Conservation (phyloP, 2,329 filamentous ascomycete species). For the Colletotrichum somersetense region DNA sequence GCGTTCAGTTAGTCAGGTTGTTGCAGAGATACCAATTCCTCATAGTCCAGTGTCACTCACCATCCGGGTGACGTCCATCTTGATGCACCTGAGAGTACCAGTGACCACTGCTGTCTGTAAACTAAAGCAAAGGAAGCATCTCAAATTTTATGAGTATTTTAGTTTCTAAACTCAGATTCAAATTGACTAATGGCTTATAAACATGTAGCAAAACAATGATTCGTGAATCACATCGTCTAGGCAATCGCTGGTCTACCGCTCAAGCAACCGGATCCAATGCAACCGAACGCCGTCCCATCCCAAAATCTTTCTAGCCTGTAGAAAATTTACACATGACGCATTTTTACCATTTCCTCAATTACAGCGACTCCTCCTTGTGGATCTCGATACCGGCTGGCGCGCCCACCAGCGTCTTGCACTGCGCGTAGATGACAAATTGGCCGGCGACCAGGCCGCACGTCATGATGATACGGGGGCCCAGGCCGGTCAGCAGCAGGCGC, state of each 20-base stretch:
- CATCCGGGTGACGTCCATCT: no score
- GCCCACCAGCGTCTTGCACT: constrained; percentile 65
- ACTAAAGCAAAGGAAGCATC: no score
- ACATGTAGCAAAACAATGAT: not conserved
- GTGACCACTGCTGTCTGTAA: no score
- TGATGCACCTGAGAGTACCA: no score
- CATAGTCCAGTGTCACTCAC: not conserved
- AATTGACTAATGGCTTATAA: rapidly evolving
- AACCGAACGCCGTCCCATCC: constrained; percentile 20
- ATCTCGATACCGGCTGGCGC: constrained; percentile 66
- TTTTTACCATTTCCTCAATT: not conserved
- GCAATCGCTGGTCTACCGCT: constrained; percentile 22
- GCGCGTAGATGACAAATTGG: constrained; percentile 68
- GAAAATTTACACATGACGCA: not conserved
- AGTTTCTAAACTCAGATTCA: not conserved
- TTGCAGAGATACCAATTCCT: not conserved
- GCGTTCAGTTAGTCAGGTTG: not conserved
- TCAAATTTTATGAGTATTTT: no score
- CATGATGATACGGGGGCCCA: constrained; percentile 66
- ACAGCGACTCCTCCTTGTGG: constrained; percentile 58
- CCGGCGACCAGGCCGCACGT: constrained; percentile 65
- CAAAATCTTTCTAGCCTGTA: not conserved
- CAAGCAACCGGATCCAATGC: not conserved
- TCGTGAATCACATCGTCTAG: not conserved
- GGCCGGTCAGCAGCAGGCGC: constrained; percentile 59